Evolutionary conservation across 2,329 filamentous ascomycete species (phyloP).

Genomic region (Pseudogymnoascus sp.): DNA sequence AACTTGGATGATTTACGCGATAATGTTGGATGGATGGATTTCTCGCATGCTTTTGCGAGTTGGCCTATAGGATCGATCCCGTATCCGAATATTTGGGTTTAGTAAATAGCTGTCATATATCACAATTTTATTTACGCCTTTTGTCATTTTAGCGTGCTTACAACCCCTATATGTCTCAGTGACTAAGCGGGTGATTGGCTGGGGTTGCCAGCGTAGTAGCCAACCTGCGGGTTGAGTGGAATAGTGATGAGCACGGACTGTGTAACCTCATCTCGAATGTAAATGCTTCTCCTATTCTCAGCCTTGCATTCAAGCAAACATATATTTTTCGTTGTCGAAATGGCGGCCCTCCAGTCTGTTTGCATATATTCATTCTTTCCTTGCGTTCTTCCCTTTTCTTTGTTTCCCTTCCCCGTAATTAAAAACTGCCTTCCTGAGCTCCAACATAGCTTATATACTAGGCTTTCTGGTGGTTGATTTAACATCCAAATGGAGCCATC

Average conservation of each 20-base stretch:
- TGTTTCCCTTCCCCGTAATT: background rate
- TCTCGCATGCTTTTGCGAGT: background rate
- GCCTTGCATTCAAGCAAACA: background rate
- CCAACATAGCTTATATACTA: background rate
- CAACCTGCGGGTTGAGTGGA: background rate
- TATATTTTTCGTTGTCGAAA: background rate
- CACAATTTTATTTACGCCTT: background rate
- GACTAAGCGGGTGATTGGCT: background rate
- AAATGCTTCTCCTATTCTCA: background rate
- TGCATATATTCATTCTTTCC: background rate
- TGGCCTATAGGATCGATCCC: background rate
- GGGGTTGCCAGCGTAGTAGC: background rate
- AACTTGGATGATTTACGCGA: background rate
- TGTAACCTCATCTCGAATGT: background rate
- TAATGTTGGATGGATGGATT: background rate
- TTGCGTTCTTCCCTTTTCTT: background rate
- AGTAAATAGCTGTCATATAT: conserved; percentile 6
- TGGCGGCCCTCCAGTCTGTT: background rate
- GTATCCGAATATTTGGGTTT: background rate
- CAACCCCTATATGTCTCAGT: background rate
- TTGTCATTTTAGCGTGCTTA: background rate
- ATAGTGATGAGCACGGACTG: background rate
- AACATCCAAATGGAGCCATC: background rate
- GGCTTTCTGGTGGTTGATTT: background rate
- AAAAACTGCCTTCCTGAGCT: background rate